A percentile compares a stretch with the other conserved stretches of the same genome.
Evolutionary conservation across 148 eudicot species (phyloP).

Genomic region (Diospyros lotus): DNA sequence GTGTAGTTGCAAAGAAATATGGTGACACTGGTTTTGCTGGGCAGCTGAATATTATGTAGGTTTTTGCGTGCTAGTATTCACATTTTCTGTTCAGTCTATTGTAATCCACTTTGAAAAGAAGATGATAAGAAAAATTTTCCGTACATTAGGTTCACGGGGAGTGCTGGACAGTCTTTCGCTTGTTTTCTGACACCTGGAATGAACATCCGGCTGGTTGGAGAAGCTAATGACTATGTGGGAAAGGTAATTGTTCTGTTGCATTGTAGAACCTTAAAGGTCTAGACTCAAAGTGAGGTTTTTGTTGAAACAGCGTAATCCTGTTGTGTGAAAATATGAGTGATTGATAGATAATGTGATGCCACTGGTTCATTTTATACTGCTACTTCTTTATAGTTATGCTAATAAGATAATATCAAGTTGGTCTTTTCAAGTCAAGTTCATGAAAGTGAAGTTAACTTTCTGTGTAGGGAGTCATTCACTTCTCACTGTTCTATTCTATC

Average conservation of each 20-base stretch:
- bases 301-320: not conserved
- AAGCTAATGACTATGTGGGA: constrained; percentile 98
- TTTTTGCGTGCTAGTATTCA: constrained; percentile 3
- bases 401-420: not conserved
- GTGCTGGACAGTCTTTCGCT: constrained; percentile 97
- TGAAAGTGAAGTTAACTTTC: not conserved
- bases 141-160: constrained; percentile 66
- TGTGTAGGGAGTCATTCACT: not conserved
- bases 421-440: not conserved
- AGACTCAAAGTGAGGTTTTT: not conserved
- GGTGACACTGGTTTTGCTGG: constrained; percentile 99
- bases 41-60: constrained; percentile 89
- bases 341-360: not conserved
- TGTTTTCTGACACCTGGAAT: constrained; percentile 97
- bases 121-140: constrained; percentile 11
- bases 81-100: not conserved
- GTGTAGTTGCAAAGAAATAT: constrained; percentile 91
- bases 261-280: not conserved
- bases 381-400: not conserved
- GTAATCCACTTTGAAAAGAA: not conserved
- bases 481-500: not conserved
- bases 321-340: not conserved
- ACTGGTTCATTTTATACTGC: not conserved
- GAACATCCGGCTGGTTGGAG: constrained; percentile 92
- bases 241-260: constrained; percentile 45